A percentile compares a stretch with the other conserved stretches of the same genome.
phyloP scores from a whole-genome alignment of 371 early-diverging fungal species.

The Rhizopus microsporus region DNA sequence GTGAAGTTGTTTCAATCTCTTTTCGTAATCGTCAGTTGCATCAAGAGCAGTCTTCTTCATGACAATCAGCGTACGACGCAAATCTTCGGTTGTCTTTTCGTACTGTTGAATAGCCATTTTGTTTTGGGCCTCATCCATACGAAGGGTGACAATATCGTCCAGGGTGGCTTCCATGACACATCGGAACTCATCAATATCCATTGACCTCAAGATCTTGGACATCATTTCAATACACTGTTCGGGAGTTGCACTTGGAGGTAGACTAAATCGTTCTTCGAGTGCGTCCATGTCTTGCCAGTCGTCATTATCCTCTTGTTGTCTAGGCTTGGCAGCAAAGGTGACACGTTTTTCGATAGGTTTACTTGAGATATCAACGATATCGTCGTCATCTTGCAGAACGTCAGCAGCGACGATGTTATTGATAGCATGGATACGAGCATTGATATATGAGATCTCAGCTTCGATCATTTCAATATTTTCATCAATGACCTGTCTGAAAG shows the following conservation, averaged over 20 bases:
- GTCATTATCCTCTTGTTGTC: conserved; percentile 12
- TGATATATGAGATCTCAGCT: conserved; percentile 76
- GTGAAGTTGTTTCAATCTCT: conserved; percentile 49
- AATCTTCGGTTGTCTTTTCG: conserved; percentile 64
- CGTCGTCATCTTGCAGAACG: conserved; percentile 46
- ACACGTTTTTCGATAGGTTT: conserved; percentile 30
- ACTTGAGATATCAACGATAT: conserved; percentile 22
- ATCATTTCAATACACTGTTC: conserved; percentile 54
- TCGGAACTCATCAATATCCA: conserved; percentile 65
- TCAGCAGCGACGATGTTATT: conserved; percentile 69
- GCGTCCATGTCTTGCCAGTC: conserved; percentile 34
- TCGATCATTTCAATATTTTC: conserved; percentile 82
- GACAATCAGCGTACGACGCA: conserved; percentile 67
- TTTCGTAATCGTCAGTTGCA: conserved; percentile 75
- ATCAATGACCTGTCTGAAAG: conserved; percentile 71
- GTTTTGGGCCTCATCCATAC: conserved; percentile 58
- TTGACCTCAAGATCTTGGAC: conserved; percentile 56
- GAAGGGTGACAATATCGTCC: conserved; percentile 71
- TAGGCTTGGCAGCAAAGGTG: conserved; percentile 31
- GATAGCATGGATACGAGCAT: conserved; percentile 67
- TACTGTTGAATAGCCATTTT: conserved; percentile 55
- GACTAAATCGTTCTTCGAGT: conserved; percentile 49
- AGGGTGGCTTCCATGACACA: conserved; percentile 65
- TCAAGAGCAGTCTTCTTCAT: conserved; percentile 76
- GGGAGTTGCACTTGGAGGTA: conserved; percentile 45